Conservation (phyloP, 75 land plant species). For the Sequoiadendron giganteum region DNA sequence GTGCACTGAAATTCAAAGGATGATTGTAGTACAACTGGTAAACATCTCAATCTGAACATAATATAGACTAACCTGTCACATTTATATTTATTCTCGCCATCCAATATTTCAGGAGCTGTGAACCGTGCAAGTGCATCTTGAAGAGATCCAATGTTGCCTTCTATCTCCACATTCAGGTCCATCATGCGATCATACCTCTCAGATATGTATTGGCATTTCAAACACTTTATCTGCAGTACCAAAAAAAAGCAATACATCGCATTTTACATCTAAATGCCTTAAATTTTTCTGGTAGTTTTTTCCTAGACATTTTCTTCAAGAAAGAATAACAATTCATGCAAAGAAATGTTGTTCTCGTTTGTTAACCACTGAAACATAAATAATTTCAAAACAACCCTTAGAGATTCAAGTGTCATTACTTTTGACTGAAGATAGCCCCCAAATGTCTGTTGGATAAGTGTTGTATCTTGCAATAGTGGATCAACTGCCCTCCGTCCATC, state of each 20-base stretch:
- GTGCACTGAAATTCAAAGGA: background rate
- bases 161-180: slow-evolving; percentile 94
- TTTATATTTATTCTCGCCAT: slow-evolving; percentile 82
- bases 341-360: background rate
- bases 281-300: background rate
- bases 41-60: background rate
- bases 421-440: slow-evolving; percentile 88
- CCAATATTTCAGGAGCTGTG: slow-evolving; percentile 67
- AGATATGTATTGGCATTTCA: slow-evolving; percentile 74
- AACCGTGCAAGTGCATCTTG: slow-evolving; percentile 84
- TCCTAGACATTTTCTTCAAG: background rate
- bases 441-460: slow-evolving; percentile 83
- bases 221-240: slow-evolving; percentile 66
- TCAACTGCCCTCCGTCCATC: slow-evolving; percentile 35
- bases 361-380: background rate
- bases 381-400: background rate
- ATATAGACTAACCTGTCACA: slow-evolving; percentile 58
- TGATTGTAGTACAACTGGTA: slow-evolving; percentile 1
- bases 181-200: slow-evolving; percentile 69
- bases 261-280: background rate
- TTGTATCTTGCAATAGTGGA: slow-evolving; percentile 56
- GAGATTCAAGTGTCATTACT: slow-evolving; percentile 30
- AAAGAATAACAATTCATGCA: background rate
- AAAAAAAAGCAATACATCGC: background rate
- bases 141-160: slow-evolving; percentile 70